These are phyloP conservation scores for Didymella sp. DNA, from an alignment of 2,329 filamentous ascomycete genomes.

Conservation along the genomic window DNA sequence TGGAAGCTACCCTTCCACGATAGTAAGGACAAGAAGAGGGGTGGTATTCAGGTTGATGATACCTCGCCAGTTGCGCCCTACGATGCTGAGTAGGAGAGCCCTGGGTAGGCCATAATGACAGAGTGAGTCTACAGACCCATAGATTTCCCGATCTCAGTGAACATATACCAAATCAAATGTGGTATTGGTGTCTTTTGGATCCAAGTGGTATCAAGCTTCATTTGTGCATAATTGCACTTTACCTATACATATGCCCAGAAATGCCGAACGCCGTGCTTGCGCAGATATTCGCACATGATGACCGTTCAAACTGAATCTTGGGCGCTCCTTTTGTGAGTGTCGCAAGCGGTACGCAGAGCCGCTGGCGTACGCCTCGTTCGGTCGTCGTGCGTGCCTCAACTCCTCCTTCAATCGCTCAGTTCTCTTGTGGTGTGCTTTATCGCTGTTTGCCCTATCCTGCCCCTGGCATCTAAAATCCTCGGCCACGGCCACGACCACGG, in stretches of 20 bases:
- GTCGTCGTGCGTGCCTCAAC: constrained; percentile 1
- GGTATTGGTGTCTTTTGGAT: constrained; percentile 1
- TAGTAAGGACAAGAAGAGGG: constrained; percentile 82
- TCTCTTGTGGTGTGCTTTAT: constrained; percentile 10
- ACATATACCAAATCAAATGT: constrained; percentile 12
- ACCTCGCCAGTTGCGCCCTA: constrained; percentile 75
- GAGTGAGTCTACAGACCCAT: constrained; percentile 7
- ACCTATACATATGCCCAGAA: constrained; percentile 26
- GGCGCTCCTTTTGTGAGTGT: constrained; percentile 30
- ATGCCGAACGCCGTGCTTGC: constrained; percentile 33
- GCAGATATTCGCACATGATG: constrained; percentile 19
- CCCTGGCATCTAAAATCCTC: constrained; percentile 33
- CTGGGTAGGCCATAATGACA: neutral
- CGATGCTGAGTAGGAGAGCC: constrained; percentile 70
- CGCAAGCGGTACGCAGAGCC: constrained; percentile 22
- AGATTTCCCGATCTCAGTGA: constrained; percentile 6
- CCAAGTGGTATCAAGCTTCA: constrained; percentile 38
- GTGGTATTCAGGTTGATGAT: constrained; percentile 87
- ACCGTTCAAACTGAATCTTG: constrained; percentile 23
- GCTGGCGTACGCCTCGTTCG: constrained; percentile 23
- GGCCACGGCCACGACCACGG: constrained; percentile 52
- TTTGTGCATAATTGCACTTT: constrained; percentile 27
- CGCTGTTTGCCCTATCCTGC: neutral
- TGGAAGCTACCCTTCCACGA: constrained; percentile 87
- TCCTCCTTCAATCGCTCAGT: constrained; percentile 9